Percentiles rank a stretch among this genome's conserved stretches.
Evolutionary conservation across 1,139 yeast genomes (phyloP).

Genomic region (Blastobotrys persicus): DNA sequence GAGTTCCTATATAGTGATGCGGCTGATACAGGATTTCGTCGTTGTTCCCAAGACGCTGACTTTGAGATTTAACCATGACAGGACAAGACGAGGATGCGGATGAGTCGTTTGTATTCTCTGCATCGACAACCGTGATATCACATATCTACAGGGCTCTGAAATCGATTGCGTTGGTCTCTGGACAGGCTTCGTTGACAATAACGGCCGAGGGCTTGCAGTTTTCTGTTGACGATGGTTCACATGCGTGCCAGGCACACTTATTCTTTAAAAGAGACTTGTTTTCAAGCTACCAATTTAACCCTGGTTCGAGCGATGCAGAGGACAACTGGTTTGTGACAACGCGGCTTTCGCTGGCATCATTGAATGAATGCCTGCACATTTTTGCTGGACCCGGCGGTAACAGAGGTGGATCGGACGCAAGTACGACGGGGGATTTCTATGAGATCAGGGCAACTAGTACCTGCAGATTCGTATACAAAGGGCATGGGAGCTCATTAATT

Average conservation of each 20-base stretch:
- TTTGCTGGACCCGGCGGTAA: constrained; percentile 22
- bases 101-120: constrained; percentile 24
- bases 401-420: constrained; percentile 7
- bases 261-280: constrained; percentile 28
- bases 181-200: constrained; percentile 27
- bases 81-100: not conserved
- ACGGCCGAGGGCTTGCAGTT: constrained; percentile 32
- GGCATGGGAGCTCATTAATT: constrained; percentile 64
- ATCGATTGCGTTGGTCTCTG: constrained; percentile 29
- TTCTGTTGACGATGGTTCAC: constrained; percentile 29
- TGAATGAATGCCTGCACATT: constrained; percentile 32
- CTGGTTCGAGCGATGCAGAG: constrained; percentile 14
- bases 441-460: constrained; percentile 10
- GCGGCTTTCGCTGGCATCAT: constrained; percentile 28
- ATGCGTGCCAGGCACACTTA: constrained; percentile 32
- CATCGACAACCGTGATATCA: constrained; percentile 30
- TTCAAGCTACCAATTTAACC: constrained; percentile 25
- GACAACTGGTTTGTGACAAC: constrained; percentile 20
- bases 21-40: constrained; percentile 1
- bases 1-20: not conserved
- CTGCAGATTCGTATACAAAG: constrained; percentile 43
- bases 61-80: not conserved
- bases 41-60: constrained; percentile 6
- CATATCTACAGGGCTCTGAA: constrained; percentile 31
- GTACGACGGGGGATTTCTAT: constrained; percentile 1